Percentiles rank a stretch among this genome's conserved stretches.
These are phyloP conservation scores for Pleurotus salmoneostramineus DNA, from an alignment of 768 basidiomycete genomes.

Conservation along the genomic window DNA sequence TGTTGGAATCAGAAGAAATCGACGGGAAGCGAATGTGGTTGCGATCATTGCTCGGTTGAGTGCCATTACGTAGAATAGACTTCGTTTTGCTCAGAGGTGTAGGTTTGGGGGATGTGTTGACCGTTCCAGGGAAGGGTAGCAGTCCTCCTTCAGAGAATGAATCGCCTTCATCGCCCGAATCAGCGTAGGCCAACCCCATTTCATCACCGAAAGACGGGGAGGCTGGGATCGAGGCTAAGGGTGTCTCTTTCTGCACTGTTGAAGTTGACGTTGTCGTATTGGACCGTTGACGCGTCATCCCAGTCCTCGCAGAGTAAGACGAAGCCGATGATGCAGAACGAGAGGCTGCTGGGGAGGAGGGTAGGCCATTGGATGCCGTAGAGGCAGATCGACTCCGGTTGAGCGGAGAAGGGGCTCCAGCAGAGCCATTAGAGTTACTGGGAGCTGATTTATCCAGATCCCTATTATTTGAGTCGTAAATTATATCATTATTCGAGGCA, in stretches of 20 bases:
- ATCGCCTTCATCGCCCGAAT: constrained; percentile 42
- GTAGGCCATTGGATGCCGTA: background rate
- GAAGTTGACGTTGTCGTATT: constrained; percentile 1
- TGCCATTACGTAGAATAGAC: constrained; percentile 22
- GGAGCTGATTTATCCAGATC: constrained; percentile 9
- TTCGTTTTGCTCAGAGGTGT: constrained; percentile 8
- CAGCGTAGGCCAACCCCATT: constrained; percentile 48
- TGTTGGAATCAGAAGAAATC: background rate
- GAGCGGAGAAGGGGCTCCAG: background rate
- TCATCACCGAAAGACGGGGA: constrained; percentile 40
- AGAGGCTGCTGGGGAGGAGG: constrained; percentile 1
- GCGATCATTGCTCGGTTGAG: constrained; percentile 11
- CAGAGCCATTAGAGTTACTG: constrained; percentile 1
- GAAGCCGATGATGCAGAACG: constrained; percentile 1
- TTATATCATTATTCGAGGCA: constrained; percentile 8
- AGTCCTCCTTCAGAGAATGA: constrained; percentile 12
- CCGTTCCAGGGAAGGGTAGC: constrained; percentile 12
- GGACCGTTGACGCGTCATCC: background rate
- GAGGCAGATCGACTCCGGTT: background rate
- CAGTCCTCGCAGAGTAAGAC: constrained; percentile 6
- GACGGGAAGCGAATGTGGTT: constrained; percentile 6
- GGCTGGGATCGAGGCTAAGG: background rate
- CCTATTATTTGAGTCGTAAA: constrained; percentile 8
- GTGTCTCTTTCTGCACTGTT: background rate
- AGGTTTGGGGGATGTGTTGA: constrained; percentile 14